Base-by-base conservation (phyloP, 1,284 basidiomycete species). In the Phellopilus nigrolimitatus region DNA sequence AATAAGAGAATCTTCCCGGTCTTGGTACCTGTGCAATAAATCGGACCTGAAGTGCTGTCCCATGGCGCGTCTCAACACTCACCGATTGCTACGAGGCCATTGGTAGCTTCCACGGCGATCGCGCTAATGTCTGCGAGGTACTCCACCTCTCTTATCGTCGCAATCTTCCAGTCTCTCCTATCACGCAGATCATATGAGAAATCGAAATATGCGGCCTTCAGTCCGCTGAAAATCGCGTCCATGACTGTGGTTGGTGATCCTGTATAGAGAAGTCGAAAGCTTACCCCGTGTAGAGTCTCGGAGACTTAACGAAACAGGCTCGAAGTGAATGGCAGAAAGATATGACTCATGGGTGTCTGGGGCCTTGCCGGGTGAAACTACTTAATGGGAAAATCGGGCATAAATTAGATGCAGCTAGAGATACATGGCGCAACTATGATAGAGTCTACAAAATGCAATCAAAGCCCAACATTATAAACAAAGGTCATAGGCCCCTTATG, bases 1-100 rank as follows among this genome's bases (percentile, higher is more conserved):
- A 81, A 80, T 15, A 91, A 57, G 52, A 81, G 71, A 25, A 91
- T 71, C 1, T 62, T 60, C 0, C 88, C 88, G 27, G 61, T 61
- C 2, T 66, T 60, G 1, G 79, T 82, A 19, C 89, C 92, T 84
- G 56, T 21, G 37, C 25, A 10, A 37, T 24, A 13, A 54, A 39
- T 5, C 12, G 38, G n/a, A 24, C 49, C 34, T 25, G 38, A 2
- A 45, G 47, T 24, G 13, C 53, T 38, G 24, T 13, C 4, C 39
- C 30, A 10, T 19, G 15, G 9, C 47, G n/a, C 36, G 10, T 30
- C 15, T 17, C 5, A 43, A 21, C 36, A 53, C 71, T 47, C 62
- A 83, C 83, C 82, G 37, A 87, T 70, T 3, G 87, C 91, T 13
- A 95, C 72, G 13, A 92, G 70, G 4, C 86, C 79, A 31, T 82